Evolutionary conservation across 768 basidiomycete species (phyloP).

Genomic region (Boletellus ananas): DNA sequence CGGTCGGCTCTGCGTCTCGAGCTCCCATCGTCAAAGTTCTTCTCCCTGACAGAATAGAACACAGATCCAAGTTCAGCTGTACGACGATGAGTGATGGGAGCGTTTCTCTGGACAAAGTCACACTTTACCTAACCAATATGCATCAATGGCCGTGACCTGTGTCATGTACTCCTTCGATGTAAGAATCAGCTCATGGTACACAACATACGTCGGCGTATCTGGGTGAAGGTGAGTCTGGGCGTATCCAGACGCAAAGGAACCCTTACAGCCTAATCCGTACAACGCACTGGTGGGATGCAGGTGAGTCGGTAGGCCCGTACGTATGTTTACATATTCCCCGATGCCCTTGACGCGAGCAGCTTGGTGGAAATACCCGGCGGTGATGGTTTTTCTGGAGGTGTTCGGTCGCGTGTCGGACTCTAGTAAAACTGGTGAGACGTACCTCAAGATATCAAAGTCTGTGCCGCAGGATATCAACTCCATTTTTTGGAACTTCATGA

Average conservation of each 20-base stretch:
- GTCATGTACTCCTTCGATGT: slow-evolving; percentile 99
- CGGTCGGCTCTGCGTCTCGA: slow-evolving; percentile 73
- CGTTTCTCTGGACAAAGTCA: not conserved
- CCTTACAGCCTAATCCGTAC: slow-evolving; percentile 91
- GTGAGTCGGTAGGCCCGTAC: slow-evolving; percentile 92
- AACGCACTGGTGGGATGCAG: slow-evolving; percentile 95
- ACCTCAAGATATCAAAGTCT: slow-evolving; percentile 89
- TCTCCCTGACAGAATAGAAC: slow-evolving; percentile 97
- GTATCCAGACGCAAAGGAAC: not conserved
- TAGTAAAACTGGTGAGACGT: slow-evolving; percentile 13
- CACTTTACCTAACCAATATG: slow-evolving; percentile 89
- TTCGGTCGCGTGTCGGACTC: slow-evolving; percentile 1
- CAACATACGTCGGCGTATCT: slow-evolving; percentile 95
- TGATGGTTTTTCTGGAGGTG: slow-evolving; percentile 80
- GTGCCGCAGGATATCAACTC: slow-evolving; percentile 87
- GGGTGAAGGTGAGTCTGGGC: slow-evolving; percentile 5
- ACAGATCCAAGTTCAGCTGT: slow-evolving; percentile 91
- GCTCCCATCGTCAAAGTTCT: slow-evolving; percentile 91
- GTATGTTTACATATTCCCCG: slow-evolving; percentile 96
- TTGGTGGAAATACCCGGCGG: slow-evolving; percentile 98
- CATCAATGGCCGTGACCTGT: slow-evolving; percentile 95
- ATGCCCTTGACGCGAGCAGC: slow-evolving; percentile 98
- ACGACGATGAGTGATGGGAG: slow-evolving; percentile 5
- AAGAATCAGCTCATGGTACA: slow-evolving; percentile 94
- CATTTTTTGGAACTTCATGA: slow-evolving; percentile 99